Base-by-base conservation (phyloP, 2,329 filamentous ascomycete genomes). In the Paecilomyces formosus region DNA sequence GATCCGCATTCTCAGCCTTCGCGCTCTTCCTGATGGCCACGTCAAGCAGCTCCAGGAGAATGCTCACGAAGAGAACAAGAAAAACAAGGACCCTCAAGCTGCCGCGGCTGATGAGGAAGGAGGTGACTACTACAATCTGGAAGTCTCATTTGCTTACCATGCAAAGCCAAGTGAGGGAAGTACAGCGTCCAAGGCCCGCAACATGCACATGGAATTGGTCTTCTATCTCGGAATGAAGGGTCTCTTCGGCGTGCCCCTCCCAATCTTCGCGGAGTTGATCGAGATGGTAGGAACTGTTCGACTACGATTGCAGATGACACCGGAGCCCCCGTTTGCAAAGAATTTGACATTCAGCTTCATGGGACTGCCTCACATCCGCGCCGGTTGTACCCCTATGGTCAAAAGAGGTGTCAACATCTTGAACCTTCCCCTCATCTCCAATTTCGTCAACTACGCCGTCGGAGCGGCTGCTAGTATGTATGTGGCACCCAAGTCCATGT, bases 401-500 rank as follows among this genome's bases (percentile, higher is more conserved):
- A 86, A 94, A 70, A 88, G 86, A 63, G 93, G 92, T 1, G 87
- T 95, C 61, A 97, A 97, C 65, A 86, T 97, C 53, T 79, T 97
- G 26, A 96, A 97, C 65, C 78, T 97, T 9, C 93, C 93, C 0
- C 74, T 97, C 39, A 97, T 97, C 66, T 95, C 90, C 13, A 95
- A 95, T 67, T 97, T 99, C 70, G 93, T 97, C 74, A 96, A 97
- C 74, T 96, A 92, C 77, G 91, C 93, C 4, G 96, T 97, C 66
- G 87, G 86, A 39, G 86, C 94, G 0, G 91, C 92, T 0, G 88
- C 89, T 2, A 89, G 87, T 69, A 88, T 96, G 83, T 97, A 97
- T 63, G 92, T 97, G 26, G 93, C 93, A 1, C 93, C 93, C 8
- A 97, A 97, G 75, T 94, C 88, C 11, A 88, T 97, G 88, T 92